Evolutionary conservation across 495 filamentous ascomycete genomes (phyloP).

Genomic region (Penicillium egyptiacum): DNA sequence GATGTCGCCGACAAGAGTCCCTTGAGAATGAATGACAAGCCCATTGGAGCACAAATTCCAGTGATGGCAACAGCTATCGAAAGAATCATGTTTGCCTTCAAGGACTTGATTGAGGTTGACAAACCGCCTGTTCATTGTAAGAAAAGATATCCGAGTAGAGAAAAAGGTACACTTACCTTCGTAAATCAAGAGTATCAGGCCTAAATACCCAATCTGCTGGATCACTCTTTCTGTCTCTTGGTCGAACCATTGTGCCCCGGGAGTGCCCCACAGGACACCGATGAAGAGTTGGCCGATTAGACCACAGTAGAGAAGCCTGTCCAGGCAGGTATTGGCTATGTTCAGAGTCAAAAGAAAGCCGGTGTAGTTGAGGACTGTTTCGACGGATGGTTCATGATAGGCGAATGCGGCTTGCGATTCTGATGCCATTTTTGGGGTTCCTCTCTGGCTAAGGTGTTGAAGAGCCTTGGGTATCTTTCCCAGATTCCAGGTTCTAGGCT

Average conservation of each 20-base stretch:
- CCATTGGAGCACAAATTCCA: constrained; percentile 65
- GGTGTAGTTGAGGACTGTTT: constrained; percentile 57
- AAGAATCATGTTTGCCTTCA: constrained; percentile 60
- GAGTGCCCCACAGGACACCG: constrained; percentile 68
- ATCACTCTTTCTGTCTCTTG: constrained; percentile 52
- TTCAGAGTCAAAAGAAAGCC: constrained; percentile 70
- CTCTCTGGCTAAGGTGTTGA: background rate
- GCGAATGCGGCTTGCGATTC: constrained; percentile 35
- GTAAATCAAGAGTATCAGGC: constrained; percentile 72
- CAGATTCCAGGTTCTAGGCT: background rate
- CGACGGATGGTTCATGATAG: constrained; percentile 62
- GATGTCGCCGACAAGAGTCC: constrained; percentile 41
- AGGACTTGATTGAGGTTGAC: constrained; percentile 57
- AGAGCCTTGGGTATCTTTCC: background rate
- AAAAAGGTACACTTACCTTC: constrained; percentile 49
- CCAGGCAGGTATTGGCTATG: constrained; percentile 54
- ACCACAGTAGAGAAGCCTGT: constrained; percentile 66
- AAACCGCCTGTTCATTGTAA: constrained; percentile 55
- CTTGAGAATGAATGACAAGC: constrained; percentile 62
- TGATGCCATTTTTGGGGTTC: background rate
- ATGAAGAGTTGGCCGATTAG: constrained; percentile 74
- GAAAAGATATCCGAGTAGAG: background rate
- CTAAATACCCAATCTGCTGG: constrained; percentile 73
- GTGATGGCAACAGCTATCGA: constrained; percentile 61
- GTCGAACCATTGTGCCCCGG: constrained; percentile 55